phyloP scores from a whole-genome alignment of 2,329 filamentous ascomycete species.

The Colletotrichum sp. region DNA sequence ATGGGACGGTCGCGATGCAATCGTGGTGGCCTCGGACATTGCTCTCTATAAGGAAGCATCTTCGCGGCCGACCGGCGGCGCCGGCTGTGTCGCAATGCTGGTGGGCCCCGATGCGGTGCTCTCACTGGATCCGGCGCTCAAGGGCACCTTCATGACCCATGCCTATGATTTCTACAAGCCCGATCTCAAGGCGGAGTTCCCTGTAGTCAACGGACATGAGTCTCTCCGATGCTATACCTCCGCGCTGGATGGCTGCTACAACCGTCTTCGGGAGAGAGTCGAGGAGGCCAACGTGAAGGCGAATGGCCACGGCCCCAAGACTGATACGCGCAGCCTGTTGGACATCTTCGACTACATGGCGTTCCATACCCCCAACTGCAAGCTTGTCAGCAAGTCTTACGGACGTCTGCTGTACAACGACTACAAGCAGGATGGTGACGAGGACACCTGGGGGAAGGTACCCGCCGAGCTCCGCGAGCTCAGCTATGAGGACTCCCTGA shows the following conservation, averaged over 20 bases:
- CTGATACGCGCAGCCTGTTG: slow-evolving; percentile 47
- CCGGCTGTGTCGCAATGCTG: slow-evolving; percentile 78
- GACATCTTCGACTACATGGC: slow-evolving; percentile 84
- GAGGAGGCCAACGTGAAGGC: slow-evolving; percentile 59
- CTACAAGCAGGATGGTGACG: neutral
- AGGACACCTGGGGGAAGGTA: neutral
- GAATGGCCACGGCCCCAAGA: slow-evolving; percentile 42
- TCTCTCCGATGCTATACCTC: slow-evolving; percentile 82
- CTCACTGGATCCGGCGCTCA: slow-evolving; percentile 77
- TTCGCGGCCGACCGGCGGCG: slow-evolving; percentile 81
- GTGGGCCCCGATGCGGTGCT: slow-evolving; percentile 80
- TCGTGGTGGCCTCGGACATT: slow-evolving; percentile 83
- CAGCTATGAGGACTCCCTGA: neutral
- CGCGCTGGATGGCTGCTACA: slow-evolving; percentile 80
- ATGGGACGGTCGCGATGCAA: slow-evolving; percentile 83
- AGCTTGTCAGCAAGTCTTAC: neutral
- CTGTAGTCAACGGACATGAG: slow-evolving; percentile 83
- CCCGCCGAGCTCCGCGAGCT: neutral
- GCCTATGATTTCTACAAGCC: slow-evolving; percentile 93
- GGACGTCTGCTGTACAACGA: neutral
- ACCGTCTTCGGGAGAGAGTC: slow-evolving; percentile 67
- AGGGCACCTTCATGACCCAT: slow-evolving; percentile 82
- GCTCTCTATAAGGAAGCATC: slow-evolving; percentile 84
- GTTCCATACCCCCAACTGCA: neutral
- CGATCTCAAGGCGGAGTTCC: slow-evolving; percentile 85